A percentile compares a stretch with the other conserved stretches of the same genome.
These are phyloP conservation scores for Ophiostoma populinum DNA, from an alignment of 2,329 filamentous ascomycete genomes.

Conservation along the genomic window DNA sequence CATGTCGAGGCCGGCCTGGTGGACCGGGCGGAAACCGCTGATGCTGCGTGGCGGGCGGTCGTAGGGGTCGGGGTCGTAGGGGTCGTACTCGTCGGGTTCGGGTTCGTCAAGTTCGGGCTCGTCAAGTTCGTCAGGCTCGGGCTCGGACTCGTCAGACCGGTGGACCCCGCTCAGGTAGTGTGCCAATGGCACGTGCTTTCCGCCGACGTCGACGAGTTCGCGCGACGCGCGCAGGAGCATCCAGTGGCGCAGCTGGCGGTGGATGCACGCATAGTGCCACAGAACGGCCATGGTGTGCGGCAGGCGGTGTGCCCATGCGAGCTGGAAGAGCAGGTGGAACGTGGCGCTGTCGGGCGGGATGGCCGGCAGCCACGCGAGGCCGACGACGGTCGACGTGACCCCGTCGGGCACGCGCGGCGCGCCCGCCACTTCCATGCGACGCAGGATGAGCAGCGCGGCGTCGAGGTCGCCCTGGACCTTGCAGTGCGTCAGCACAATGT, in stretches of 20 bases:
- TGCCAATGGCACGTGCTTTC: background rate
- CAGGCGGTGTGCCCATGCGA: constrained; percentile 19
- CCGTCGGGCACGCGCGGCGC: background rate
- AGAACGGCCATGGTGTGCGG: constrained; percentile 17
- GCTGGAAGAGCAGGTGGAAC: constrained; percentile 22
- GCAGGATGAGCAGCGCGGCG: constrained; percentile 13
- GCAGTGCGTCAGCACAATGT: constrained; percentile 17
- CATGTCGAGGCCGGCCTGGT: constrained; percentile 1
- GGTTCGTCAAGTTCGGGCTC: too few relatives aligned
- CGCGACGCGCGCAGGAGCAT: constrained; percentile 15
- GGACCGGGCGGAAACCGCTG: background rate
- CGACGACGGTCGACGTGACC: background rate
- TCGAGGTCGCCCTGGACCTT: constrained; percentile 11
- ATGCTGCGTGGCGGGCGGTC: background rate
- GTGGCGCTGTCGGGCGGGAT: constrained; percentile 11
- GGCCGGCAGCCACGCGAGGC: constrained; percentile 1
- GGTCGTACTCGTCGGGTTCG: too few relatives aligned
- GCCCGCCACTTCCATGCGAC: constrained; percentile 11
- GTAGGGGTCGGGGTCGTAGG: too few relatives aligned
- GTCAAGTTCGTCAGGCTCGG: too few relatives aligned
- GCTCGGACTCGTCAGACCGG: background rate
- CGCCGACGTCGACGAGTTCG: constrained; percentile 4
- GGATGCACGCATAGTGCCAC: constrained; percentile 19
- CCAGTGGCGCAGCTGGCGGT: constrained; percentile 12
- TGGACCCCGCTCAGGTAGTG: background rate